A percentile compares a stretch with the other conserved stretches of the same genome.
phyloP scores from a whole-genome alignment of 768 basidiomycete genomes.

The Pleurotus eryngii region DNA sequence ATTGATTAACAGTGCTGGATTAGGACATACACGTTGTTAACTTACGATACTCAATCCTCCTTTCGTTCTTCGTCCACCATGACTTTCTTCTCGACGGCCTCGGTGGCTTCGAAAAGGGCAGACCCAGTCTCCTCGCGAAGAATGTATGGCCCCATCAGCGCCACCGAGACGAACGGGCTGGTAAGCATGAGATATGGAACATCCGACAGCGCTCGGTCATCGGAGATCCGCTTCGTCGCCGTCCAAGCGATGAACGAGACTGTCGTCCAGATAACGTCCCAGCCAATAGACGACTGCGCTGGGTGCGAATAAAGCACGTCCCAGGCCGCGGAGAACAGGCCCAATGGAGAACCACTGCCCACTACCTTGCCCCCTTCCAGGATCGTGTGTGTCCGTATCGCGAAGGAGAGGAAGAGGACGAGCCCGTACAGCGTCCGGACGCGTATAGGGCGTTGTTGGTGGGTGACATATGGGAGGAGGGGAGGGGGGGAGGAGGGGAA shows the following conservation, averaged over 20 bases:
- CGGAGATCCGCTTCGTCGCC: neutral
- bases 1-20: neutral
- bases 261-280: slow-evolving; percentile 61
- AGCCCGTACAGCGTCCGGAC: slow-evolving; percentile 34
- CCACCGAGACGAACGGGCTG: slow-evolving; percentile 22
- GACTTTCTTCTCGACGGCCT: neutral
- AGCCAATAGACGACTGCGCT: slow-evolving; percentile 62
- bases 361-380: slow-evolving; percentile 20
- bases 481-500: slow-evolving; percentile 42
- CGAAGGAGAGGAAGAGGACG: slow-evolving; percentile 25
- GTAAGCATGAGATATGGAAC: slow-evolving; percentile 21
- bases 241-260: slow-evolving; percentile 39
- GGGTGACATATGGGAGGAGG: neutral
- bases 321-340: slow-evolving; percentile 29
- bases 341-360: slow-evolving; percentile 10
- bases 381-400: slow-evolving; percentile 33
- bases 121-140: slow-evolving; percentile 2
- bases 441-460: slow-evolving; percentile 17
- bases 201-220: slow-evolving; percentile 11
- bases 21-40: neutral
- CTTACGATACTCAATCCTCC: slow-evolving; percentile 3
- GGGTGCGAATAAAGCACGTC: slow-evolving; percentile 46
- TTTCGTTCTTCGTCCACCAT: neutral
- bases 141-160: slow-evolving; percentile 23
- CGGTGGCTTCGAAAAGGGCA: too few relatives aligned